phyloP scores from a whole-genome alignment of 2,329 filamentous ascomycete species.

The Lojkania enalia region DNA sequence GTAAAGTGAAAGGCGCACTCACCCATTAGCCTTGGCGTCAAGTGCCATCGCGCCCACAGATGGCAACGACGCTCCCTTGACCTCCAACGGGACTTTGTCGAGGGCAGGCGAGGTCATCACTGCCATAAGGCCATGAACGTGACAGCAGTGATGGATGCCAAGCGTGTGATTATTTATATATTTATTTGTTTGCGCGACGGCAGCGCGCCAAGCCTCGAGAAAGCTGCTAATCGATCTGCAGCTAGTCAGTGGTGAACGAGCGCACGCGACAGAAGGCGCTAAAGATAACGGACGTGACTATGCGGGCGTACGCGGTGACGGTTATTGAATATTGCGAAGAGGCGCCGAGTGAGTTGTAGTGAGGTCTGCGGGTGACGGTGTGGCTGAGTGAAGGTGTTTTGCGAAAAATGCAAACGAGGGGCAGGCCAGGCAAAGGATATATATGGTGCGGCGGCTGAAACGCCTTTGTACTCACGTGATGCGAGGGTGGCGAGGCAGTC shows the following conservation, averaged over 20 bases:
- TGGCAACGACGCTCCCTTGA: conserved; percentile 55
- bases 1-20: conserved; percentile 48
- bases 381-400: background rate
- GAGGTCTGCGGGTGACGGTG: conserved; percentile 1
- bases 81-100: conserved; percentile 48
- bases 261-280: conserved; percentile 16
- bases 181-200: conserved; percentile 20
- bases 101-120: conserved; percentile 45
- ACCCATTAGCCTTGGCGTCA: conserved; percentile 62
- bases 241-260: background rate
- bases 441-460: conserved; percentile 32
- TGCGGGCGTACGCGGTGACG: background rate
- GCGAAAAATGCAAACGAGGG: conserved; percentile 15
- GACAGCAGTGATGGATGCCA: background rate
- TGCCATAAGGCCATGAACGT: conserved; percentile 45
- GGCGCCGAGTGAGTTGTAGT: conserved; percentile 1
- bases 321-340: background rate
- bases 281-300: background rate
- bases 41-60: conserved; percentile 57
- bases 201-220: conserved; percentile 5
- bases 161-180: background rate
- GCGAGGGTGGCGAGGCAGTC: conserved; percentile 31
- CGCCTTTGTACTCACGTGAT: conserved; percentile 33
- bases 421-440: conserved; percentile 12
- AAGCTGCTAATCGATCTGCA: background rate